Percentiles rank a stretch among this genome's conserved stretches.
Evolutionary conservation across 257 asterid genomes (phyloP).

Genomic region (Eucommia ulmoides): DNA sequence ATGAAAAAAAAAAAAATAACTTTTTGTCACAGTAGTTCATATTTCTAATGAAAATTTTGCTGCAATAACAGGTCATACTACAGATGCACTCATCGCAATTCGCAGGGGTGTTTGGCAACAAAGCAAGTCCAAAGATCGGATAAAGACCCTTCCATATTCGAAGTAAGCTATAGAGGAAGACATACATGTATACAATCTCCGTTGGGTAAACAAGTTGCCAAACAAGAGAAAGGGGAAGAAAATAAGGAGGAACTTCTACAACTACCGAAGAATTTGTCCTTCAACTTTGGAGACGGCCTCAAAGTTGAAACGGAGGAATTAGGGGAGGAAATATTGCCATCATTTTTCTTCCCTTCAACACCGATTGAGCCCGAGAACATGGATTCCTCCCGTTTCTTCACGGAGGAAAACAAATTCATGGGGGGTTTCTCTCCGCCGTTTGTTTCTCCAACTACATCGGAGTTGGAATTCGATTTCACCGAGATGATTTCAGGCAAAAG

Average conservation of each 20-base stretch:
- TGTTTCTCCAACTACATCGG: constrained; percentile 34
- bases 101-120: constrained; percentile 76
- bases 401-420: constrained; percentile 6
- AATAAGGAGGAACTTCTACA: constrained; percentile 11
- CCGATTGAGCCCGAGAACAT: constrained; percentile 22
- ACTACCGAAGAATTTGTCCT: constrained; percentile 2
- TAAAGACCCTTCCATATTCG: constrained; percentile 34
- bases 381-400: constrained; percentile 16
- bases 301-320: constrained; percentile 19
- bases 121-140: constrained; percentile 67
- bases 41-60: no score
- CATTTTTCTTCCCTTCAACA: constrained; percentile 33
- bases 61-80: constrained; percentile 53
- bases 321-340: constrained; percentile 15
- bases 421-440: constrained; percentile 22
- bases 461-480: constrained; percentile 28
- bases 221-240: constrained; percentile 12
- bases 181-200: constrained; percentile 39
- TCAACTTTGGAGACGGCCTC: constrained; percentile 8
- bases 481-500: constrained; percentile 46
- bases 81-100: constrained; percentile 63
- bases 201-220: constrained; percentile 9
- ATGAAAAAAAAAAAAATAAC: no score
- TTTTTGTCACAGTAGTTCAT: no score
- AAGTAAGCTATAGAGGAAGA: constrained; percentile 54